A percentile compares a stretch with the other conserved stretches of the same genome.
Conservation (phyloP, 495 filamentous ascomycete genomes). For the Penicillium silybi region DNA sequence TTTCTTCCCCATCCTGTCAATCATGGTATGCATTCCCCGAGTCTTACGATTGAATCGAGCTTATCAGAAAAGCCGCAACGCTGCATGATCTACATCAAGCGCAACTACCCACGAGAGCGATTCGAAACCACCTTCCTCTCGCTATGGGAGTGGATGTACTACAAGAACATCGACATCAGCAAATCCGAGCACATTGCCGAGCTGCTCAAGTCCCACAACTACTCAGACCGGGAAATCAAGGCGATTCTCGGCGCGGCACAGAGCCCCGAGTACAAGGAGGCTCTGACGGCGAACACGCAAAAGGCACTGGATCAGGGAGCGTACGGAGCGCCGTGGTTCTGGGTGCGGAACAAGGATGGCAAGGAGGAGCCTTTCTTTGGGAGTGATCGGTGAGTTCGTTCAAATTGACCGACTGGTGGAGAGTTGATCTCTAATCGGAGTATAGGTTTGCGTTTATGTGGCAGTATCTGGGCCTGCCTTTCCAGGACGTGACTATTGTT, state of each 20-base stretch:
- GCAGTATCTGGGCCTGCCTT: slow-evolving; percentile 36
- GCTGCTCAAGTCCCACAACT: slow-evolving; percentile 29
- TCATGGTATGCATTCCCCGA: slow-evolving; percentile 30
- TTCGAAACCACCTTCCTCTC: slow-evolving; percentile 42
- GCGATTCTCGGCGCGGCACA: slow-evolving; percentile 48
- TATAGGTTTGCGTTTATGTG: slow-evolving; percentile 38
- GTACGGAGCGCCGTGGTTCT: slow-evolving; percentile 74
- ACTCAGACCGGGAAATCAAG: slow-evolving; percentile 39
- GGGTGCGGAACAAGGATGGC: slow-evolving; percentile 58
- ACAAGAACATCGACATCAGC: slow-evolving; percentile 44
- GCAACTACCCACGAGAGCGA: slow-evolving; percentile 33
- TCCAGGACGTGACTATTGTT: slow-evolving; percentile 28
- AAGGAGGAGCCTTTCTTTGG: slow-evolving; percentile 69
- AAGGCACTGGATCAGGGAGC: slow-evolving; percentile 58
- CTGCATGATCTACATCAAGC: slow-evolving; percentile 61
- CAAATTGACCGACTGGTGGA: slow-evolving; percentile 8
- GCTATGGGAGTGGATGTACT: slow-evolving; percentile 47
- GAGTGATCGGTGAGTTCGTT: slow-evolving; percentile 58
- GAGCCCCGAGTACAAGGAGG: slow-evolving; percentile 53
- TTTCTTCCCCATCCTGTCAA: slow-evolving; percentile 50
- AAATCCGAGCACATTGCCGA: slow-evolving; percentile 39
- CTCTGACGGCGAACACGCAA: slow-evolving; percentile 54
- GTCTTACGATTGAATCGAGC: not conserved
- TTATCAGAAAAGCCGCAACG: slow-evolving; percentile 47
- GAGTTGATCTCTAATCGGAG: slow-evolving; percentile 7